Conservation (phyloP, 75 land plant species). For the Cunninghamia lanceolata region DNA sequence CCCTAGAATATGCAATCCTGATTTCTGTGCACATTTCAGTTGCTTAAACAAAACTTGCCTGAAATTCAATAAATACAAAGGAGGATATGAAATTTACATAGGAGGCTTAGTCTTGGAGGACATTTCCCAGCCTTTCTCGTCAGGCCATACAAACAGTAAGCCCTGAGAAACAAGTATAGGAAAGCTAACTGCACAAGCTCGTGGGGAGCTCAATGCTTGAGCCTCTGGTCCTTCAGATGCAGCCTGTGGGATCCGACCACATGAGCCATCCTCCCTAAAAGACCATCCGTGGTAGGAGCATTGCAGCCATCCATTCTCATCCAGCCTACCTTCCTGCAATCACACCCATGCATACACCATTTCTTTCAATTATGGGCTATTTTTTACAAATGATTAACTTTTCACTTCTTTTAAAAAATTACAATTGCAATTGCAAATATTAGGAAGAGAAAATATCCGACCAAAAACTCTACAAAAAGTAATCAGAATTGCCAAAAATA, state of each 20-base stretch:
- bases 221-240: slow-evolving; percentile 86
- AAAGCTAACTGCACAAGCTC: slow-evolving; percentile 77
- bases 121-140: slow-evolving; percentile 92
- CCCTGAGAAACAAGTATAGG: slow-evolving; percentile 92
- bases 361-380: neutral
- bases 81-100: slow-evolving; percentile 31
- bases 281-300: slow-evolving; percentile 99
- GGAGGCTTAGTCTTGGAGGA: slow-evolving; percentile 70
- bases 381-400: neutral
- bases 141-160: slow-evolving; percentile 98
- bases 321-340: slow-evolving; percentile 91
- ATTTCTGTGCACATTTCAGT: neutral
- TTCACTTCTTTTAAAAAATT: neutral
- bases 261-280: slow-evolving; percentile 78
- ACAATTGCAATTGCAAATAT: no score
- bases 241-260: slow-evolving; percentile 89
- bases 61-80: neutral
- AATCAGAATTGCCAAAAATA: neutral
- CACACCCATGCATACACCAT: neutral
- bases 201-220: slow-evolving; percentile 63
- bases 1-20: neutral
- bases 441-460: no score
- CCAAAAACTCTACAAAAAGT: neutral
- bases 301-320: slow-evolving; percentile 89
- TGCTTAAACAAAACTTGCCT: neutral